Percentiles rank a stretch among this genome's conserved stretches.
These are phyloP conservation scores for Curvularia verruculosa DNA, from an alignment of 2,329 filamentous ascomycete genomes.

Conservation along the genomic window DNA sequence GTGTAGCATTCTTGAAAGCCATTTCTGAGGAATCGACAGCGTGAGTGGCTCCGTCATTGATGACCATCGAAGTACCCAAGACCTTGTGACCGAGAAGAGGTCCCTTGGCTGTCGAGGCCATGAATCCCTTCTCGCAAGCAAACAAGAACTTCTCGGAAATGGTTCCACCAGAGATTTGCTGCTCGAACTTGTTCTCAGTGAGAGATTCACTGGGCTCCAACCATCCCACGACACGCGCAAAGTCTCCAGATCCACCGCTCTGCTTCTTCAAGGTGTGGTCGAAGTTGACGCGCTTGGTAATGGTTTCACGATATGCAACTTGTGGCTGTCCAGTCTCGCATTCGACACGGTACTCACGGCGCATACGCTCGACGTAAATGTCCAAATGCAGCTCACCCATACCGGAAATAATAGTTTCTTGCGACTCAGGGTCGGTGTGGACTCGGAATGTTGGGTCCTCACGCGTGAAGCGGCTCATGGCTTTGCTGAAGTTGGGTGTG, in stretches of 20 bases:
- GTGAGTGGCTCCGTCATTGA: slow-evolving; percentile 96
- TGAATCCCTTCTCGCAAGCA: slow-evolving; percentile 95
- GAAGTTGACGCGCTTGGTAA: slow-evolving; percentile 79
- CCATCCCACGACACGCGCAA: slow-evolving; percentile 87
- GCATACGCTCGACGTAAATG: slow-evolving; percentile 96
- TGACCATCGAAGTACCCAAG: slow-evolving; percentile 85
- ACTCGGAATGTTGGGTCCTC: slow-evolving; percentile 98
- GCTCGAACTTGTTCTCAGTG: slow-evolving; percentile 80
- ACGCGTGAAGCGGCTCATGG: slow-evolving; percentile 97
- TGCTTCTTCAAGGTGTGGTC: slow-evolving; percentile 96
- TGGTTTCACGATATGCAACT: slow-evolving; percentile 95
- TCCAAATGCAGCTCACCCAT: slow-evolving; percentile 98
- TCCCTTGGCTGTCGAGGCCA: slow-evolving; percentile 79
- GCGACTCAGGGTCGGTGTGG: slow-evolving; percentile 86
- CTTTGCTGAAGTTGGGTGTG: slow-evolving; percentile 93
- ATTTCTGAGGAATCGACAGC: slow-evolving; percentile 97
- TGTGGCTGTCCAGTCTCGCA: slow-evolving; percentile 95
- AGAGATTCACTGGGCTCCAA: slow-evolving; percentile 82
- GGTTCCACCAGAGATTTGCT: slow-evolving; percentile 83
- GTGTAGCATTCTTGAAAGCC: slow-evolving; percentile 91
- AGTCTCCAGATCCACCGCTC: slow-evolving; percentile 93
- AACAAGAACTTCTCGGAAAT: slow-evolving; percentile 96
- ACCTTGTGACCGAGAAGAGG: slow-evolving; percentile 93
- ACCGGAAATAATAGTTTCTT: slow-evolving; percentile 96
- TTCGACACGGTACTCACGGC: slow-evolving; percentile 94